Evolutionary conservation across 306 rosid genomes (phyloP).

Genomic region (Vigna hirtella): DNA sequence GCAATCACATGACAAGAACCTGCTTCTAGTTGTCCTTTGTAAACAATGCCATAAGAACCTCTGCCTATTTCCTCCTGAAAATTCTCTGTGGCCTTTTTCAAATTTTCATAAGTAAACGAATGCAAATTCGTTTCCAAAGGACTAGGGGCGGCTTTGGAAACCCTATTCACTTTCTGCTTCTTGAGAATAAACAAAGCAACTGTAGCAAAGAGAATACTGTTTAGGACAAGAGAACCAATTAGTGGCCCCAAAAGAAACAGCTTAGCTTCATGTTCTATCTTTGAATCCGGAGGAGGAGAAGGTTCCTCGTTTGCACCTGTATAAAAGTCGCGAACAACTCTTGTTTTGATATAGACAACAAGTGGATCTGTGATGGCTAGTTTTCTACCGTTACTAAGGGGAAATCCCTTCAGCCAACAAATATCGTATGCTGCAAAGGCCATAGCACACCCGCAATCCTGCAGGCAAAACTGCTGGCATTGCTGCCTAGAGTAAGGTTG

Average conservation of each 20-base stretch:
- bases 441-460: conserved; percentile 52
- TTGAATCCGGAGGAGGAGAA: background rate
- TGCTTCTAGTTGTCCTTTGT: conserved; percentile 48
- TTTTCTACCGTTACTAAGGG: conserved; percentile 52
- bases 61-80: conserved; percentile 51
- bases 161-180: conserved; percentile 33
- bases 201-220: conserved; percentile 27
- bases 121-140: conserved; percentile 48
- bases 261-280: background rate
- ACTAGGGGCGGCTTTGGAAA: conserved; percentile 16
- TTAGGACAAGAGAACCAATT: conserved; percentile 43
- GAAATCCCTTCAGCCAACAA: conserved; percentile 54
- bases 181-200: conserved; percentile 18
- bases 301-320: background rate
- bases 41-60: conserved; percentile 59
- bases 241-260: conserved; percentile 43
- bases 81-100: conserved; percentile 48
- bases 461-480: conserved; percentile 45
- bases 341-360: conserved; percentile 38
- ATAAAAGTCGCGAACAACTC: conserved; percentile 10
- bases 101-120: conserved; percentile 41
- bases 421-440: background rate
- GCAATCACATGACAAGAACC: conserved; percentile 37
- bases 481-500: conserved; percentile 26
- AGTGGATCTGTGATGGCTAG: background rate